phyloP scores from a whole-genome alignment of 1,284 basidiomycete species.

The Sporisorium graminicola region DNA sequence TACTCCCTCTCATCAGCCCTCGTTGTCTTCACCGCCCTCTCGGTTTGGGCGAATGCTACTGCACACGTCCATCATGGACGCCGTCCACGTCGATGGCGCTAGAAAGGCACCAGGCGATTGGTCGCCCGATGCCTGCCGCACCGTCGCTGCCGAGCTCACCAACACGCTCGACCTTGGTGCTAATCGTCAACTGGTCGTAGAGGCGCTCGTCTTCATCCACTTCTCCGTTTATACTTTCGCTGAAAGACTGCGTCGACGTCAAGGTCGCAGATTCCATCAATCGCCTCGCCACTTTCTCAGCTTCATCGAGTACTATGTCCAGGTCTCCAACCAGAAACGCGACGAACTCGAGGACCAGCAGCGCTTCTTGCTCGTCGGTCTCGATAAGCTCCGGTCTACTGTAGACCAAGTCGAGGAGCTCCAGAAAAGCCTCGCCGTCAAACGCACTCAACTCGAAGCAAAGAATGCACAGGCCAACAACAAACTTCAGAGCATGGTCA shows the following conservation, averaged over 20 bases:
- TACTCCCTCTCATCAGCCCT: no score
- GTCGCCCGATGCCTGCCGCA: constrained; percentile 68
- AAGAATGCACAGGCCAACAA: constrained; percentile 96
- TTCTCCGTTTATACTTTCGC: constrained; percentile 90
- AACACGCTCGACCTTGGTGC: constrained; percentile 64
- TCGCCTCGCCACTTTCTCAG: constrained; percentile 98
- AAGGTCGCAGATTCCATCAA: constrained; percentile 95
- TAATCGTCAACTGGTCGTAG: constrained; percentile 76
- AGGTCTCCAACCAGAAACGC: constrained; percentile 96
- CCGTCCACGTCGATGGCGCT: constrained; percentile 43
- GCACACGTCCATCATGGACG: constrained; percentile 37
- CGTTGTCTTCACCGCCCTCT: background rate
- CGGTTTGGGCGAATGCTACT: background rate
- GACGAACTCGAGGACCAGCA: constrained; percentile 99
- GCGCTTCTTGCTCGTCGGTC: constrained; percentile 95
- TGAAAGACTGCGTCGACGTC: constrained; percentile 85
- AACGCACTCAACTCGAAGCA: constrained; percentile 89
- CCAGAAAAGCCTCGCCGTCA: constrained; percentile 92
- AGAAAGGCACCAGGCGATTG: constrained; percentile 67
- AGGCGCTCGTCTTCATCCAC: constrained; percentile 93
- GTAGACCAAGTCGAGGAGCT: constrained; percentile 83
- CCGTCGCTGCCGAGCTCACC: constrained; percentile 65
- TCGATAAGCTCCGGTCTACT: constrained; percentile 95
- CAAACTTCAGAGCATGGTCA: constrained; percentile 97
- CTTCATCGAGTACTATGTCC: constrained; percentile 97